phyloP scores from a whole-genome alignment of 192 early-diverging fungal genomes.

The Glomus cerebriforme region DNA sequence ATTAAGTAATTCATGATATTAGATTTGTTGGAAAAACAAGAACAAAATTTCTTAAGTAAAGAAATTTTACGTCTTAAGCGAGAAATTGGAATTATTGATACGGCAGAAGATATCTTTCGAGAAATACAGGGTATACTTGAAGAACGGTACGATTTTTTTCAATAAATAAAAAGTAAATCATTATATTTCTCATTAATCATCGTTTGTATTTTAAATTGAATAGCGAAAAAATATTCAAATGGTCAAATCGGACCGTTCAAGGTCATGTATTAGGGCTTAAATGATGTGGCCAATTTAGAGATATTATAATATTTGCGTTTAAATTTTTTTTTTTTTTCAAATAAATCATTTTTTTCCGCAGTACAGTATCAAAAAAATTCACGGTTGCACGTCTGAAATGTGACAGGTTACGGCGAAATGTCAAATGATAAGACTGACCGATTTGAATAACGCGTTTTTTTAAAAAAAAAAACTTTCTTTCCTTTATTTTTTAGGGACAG shows the following conservation, averaged over 20 bases:
- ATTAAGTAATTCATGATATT: not conserved
- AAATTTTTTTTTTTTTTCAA: too few species aligned
- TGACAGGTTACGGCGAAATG: too few species aligned
- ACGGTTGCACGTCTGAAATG: too few species aligned
- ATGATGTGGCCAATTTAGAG: too few species aligned
- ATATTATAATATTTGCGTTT: too few species aligned
- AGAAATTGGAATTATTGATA: not conserved
- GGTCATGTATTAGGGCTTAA: too few species aligned
- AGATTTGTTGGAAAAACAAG: constrained; percentile 22
- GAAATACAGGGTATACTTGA: constrained; percentile 23
- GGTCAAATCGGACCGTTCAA: not conserved
- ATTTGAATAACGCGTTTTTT: too few species aligned
- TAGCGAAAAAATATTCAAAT: not conserved
- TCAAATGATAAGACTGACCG: too few species aligned
- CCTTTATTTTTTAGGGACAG: too few species aligned
- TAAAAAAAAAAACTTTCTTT: too few species aligned
- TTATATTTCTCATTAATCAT: not conserved
- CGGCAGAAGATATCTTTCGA: not conserved
- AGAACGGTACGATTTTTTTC: constrained; percentile 2
- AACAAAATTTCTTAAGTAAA: not conserved
- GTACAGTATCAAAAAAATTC: too few species aligned
- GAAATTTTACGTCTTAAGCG: not conserved
- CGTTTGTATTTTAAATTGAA: not conserved
- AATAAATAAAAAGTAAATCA: not conserved
- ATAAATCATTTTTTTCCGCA: too few species aligned